A percentile compares a stretch with the other conserved stretches of the same genome.
These are phyloP conservation scores for Drechslerella dactyloides DNA, from an alignment of 2,329 filamentous ascomycete genomes.

Conservation along the genomic window DNA sequence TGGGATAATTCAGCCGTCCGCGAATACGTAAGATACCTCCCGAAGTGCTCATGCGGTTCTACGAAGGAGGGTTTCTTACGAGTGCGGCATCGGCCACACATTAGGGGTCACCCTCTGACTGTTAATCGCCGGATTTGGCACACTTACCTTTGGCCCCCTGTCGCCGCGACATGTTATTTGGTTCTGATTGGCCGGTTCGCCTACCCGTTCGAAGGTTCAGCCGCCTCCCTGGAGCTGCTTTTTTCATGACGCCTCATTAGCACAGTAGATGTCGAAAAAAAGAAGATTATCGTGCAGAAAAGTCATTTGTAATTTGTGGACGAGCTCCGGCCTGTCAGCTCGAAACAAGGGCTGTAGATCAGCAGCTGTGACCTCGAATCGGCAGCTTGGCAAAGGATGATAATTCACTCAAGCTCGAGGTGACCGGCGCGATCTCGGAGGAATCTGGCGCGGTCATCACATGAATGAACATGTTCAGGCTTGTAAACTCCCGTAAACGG, in stretches of 20 bases:
- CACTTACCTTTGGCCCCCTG: not conserved
- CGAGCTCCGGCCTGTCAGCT: not conserved
- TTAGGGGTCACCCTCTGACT: not conserved
- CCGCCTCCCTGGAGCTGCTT: slow-evolving; percentile 19
- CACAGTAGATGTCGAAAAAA: not conserved
- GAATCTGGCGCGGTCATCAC: too few species aligned
- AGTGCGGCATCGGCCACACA: not conserved
- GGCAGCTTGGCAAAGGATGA: not conserved
- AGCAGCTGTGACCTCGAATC: not conserved
- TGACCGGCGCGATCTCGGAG: too few species aligned
- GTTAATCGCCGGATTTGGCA: slow-evolving; percentile 46
- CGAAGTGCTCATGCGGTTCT: not conserved
- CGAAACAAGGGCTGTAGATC: too few species aligned
- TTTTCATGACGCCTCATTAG: not conserved
- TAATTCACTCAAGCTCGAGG: too few species aligned
- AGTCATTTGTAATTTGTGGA: not conserved
- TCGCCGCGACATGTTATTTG: slow-evolving; percentile 2
- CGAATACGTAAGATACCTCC: too few species aligned
- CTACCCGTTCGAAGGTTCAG: slow-evolving; percentile 45
- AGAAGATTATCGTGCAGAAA: not conserved
- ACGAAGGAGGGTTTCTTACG: not conserved
- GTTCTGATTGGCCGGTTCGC: slow-evolving; percentile 34
- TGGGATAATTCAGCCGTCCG: too few species aligned
- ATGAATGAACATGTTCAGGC: too few species aligned
- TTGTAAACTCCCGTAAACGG: not conserved